Evolutionary conservation across 352 stramenopile species (phyloP), one percentile per base, ranked within the genome.

Genomic region (Phytophthora ohioensis): DNA sequence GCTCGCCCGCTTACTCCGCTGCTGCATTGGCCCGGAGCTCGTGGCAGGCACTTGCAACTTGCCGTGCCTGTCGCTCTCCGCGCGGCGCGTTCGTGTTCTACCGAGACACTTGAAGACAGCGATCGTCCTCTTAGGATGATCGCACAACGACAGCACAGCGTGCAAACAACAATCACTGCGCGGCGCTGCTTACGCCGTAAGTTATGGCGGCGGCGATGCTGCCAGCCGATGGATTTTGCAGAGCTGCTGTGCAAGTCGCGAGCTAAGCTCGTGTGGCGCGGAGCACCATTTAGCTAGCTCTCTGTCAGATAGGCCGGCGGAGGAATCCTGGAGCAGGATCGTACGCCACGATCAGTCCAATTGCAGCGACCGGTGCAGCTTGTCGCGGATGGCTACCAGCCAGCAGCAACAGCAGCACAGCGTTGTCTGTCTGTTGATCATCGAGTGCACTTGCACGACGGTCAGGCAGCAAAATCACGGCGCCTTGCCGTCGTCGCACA

Each of bases 161-260:
- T 53, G 45, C 58, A 55, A 45, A 68, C 66, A 64, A 68, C 42
- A 64, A 55, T 61, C 48, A 64, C 49, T 34, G 38, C 15, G 38
- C 48, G 42, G 47, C 61, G 17, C 53, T 55, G 60, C 53, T 74
- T 70, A 74, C 45, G 30, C 36, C 34, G 21, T 21, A 21, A 21
- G 21, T 54, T 63, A 27, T 35, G n/a, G 39, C 36, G 15, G 49
- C 34, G 55, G 41, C 46, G 21, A 48, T 27, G 59, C 36, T 32
- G 48, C 34, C 38, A 57, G 49, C 43, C 52, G 69, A 52, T 76
- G 69, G 64, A 76, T 76, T 73, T 76, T 73, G 53, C 38, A 45
- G 67, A 74, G 67, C 56, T 61, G 54, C 47, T 71, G 54, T 71
- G 36, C 54, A 67, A 67, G 69, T 64, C 46, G 52, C 57, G 36